A percentile compares a stretch with the other conserved stretches of the same genome.
phyloP scores from a whole-genome alignment of 139 green algal species.

The Auxenochlorella protothecoides region DNA sequence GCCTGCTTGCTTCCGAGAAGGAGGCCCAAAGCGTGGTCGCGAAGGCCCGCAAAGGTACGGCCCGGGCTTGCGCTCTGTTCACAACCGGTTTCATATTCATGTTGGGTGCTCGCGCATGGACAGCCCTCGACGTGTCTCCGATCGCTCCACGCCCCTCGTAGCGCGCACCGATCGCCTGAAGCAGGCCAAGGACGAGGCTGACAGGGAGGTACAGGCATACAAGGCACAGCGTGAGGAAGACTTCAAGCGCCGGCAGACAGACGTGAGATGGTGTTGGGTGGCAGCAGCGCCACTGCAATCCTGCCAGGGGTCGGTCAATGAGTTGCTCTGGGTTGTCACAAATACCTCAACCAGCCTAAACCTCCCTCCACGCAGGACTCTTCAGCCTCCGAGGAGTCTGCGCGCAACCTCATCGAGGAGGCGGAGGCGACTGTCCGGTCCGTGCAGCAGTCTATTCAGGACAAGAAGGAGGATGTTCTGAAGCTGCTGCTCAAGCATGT shows the following conservation, averaged over 20 bases:
- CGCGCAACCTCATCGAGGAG: constrained; percentile 19
- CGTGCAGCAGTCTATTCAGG: constrained; percentile 26
- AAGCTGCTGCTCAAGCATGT: constrained; percentile 30
- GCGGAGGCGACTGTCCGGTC: constrained; percentile 5
- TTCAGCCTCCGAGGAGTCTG: constrained; percentile 22
- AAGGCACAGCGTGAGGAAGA: constrained; percentile 57
- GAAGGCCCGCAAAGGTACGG: constrained; percentile 66
- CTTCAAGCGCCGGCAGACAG: constrained; percentile 59
- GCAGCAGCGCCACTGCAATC: background rate
- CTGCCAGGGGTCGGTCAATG: background rate
- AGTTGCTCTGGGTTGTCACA: background rate
- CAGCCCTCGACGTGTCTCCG: background rate
- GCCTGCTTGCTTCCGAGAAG: constrained; percentile 77
- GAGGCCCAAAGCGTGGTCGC: constrained; percentile 80
- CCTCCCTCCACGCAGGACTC: constrained; percentile 18
- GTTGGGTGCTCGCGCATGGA: background rate
- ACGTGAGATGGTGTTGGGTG: constrained; percentile 15
- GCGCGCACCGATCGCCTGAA: constrained; percentile 65
- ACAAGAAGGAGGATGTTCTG: constrained; percentile 33
- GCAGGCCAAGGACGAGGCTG: constrained; percentile 74
- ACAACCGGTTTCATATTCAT: background rate
- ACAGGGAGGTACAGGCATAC: constrained; percentile 67
- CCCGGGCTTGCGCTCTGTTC: too few species aligned
- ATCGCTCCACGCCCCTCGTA: constrained; percentile 19
- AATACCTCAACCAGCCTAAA: background rate